A percentile compares a stretch with the other conserved stretches of the same genome.
Evolutionary conservation across 208 protist species (phyloP).

Genomic region (Porcisia deanei): DNA sequence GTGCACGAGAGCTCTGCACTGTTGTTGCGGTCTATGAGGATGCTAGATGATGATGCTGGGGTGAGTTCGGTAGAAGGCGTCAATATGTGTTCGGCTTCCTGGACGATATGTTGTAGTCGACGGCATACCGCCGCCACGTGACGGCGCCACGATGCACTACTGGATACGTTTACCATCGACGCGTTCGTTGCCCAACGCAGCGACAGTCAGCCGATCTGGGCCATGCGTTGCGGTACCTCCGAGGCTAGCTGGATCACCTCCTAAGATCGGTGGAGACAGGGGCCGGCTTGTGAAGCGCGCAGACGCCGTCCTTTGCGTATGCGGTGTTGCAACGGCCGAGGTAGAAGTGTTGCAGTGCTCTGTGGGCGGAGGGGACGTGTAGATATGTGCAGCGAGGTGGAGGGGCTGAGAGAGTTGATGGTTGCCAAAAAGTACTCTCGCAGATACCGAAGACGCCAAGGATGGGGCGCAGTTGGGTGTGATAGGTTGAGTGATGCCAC

Average conservation of each 20-base stretch:
- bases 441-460: background rate
- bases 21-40: background rate
- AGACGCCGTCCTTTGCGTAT: background rate
- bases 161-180: background rate
- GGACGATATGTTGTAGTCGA: conserved; percentile 18
- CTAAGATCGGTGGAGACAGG: background rate
- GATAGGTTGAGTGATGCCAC: conserved; percentile 17
- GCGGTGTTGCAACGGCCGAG: background rate
- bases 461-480: conserved; percentile 1
- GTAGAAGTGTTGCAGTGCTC: background rate
- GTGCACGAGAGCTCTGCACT: background rate
- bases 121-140: conserved; percentile 17
- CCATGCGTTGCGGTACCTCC: background rate
- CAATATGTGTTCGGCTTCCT: conserved; percentile 23
- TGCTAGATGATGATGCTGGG: background rate
- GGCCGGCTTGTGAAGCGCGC: background rate
- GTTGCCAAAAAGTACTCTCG: background rate
- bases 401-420: background rate
- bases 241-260: background rate
- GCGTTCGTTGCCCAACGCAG: background rate
- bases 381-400: background rate
- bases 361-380: background rate
- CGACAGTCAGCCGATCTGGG: background rate
- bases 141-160: background rate
- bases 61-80: conserved; percentile 2